Evolutionary conservation across 192 early-diverging fungal genomes (phyloP).

Genomic region (Coemansia sp.): DNA sequence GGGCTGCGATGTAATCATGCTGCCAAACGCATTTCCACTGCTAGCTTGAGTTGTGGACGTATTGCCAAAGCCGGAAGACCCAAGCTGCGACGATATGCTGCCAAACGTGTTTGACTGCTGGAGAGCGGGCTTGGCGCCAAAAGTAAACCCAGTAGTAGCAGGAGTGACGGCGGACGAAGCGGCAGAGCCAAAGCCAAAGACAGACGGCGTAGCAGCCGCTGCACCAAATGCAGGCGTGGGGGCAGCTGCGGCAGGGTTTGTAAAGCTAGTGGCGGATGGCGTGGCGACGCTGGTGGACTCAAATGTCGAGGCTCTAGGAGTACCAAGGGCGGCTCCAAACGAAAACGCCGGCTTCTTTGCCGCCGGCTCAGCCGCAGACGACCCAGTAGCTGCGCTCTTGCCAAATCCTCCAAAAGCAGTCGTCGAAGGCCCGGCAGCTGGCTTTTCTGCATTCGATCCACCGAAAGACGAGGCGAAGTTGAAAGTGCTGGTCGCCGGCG

Average conservation of each 20-base stretch:
- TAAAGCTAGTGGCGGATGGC: slow-evolving; percentile 39
- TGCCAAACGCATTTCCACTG: slow-evolving; percentile 2
- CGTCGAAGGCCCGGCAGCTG: not conserved
- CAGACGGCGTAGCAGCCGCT: slow-evolving; percentile 36
- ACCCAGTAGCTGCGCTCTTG: not conserved
- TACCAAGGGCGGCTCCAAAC: slow-evolving; percentile 33
- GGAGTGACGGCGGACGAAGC: slow-evolving; percentile 33
- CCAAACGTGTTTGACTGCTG: slow-evolving; percentile 10
- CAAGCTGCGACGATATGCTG: slow-evolving; percentile 17
- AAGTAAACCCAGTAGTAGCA: slow-evolving; percentile 24
- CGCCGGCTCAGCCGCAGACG: slow-evolving; percentile 11
- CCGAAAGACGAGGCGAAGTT: slow-evolving; percentile 34
- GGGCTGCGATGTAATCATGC: slow-evolving; percentile 5
- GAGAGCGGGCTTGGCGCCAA: slow-evolving; percentile 25
- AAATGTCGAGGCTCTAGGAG: slow-evolving; percentile 51
- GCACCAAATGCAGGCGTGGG: slow-evolving; percentile 38
- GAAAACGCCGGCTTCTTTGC: slow-evolving; percentile 36
- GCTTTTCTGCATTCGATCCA: slow-evolving; percentile 4
- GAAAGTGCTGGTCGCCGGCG: slow-evolving; percentile 29
- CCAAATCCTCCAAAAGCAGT: slow-evolving; percentile 24
- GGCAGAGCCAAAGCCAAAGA: slow-evolving; percentile 38
- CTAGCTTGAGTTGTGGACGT: not conserved
- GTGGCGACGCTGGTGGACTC: slow-evolving; percentile 38
- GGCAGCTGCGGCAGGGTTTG: slow-evolving; percentile 10
- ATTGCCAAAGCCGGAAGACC: slow-evolving; percentile 5